Conservation (phyloP, 495 filamentous ascomycete genomes). For the Cairneyella variabilis region DNA sequence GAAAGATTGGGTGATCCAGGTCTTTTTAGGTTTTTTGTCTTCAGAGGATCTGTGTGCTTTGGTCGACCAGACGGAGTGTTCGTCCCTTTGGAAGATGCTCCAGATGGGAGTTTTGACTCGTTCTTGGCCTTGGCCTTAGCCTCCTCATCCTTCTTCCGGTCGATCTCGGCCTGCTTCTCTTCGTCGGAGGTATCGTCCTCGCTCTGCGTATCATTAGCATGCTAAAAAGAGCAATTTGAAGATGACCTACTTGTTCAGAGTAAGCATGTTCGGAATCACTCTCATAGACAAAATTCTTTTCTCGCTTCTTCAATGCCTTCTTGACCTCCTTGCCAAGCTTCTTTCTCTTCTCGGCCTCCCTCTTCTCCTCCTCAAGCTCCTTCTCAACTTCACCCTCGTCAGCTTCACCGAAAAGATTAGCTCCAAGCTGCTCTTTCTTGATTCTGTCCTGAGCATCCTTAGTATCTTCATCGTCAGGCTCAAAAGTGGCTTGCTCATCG, state of each 20-base stretch:
- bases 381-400: conserved; percentile 83
- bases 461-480: conserved; percentile 79
- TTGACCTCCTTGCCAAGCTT: conserved; percentile 69
- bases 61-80: conserved; percentile 70
- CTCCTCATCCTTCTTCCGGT: conserved; percentile 46
- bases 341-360: conserved; percentile 61
- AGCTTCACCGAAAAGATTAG: conserved; percentile 81
- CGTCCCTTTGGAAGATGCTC: conserved; percentile 63
- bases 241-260: conserved; percentile 42
- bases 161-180: conserved; percentile 66
- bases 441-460: conserved; percentile 84
- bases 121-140: conserved; percentile 31
- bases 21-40: conserved; percentile 71
- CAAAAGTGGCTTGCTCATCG: conserved; percentile 77
- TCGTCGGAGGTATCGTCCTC: conserved; percentile 55
- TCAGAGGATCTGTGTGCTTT: conserved; percentile 43
- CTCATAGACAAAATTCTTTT: conserved; percentile 82
- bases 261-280: conserved; percentile 81
- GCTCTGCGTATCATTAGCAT: conserved; percentile 43
- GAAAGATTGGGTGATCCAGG: conserved; percentile 83
- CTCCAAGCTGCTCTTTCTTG: conserved; percentile 80
- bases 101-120: conserved; percentile 46
- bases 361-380: conserved; percentile 66
- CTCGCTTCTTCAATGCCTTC: conserved; percentile 76
- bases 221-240: conserved; percentile 23